phyloP scores from a whole-genome alignment of 768 basidiomycete species.

The Lactarius indigo region DNA sequence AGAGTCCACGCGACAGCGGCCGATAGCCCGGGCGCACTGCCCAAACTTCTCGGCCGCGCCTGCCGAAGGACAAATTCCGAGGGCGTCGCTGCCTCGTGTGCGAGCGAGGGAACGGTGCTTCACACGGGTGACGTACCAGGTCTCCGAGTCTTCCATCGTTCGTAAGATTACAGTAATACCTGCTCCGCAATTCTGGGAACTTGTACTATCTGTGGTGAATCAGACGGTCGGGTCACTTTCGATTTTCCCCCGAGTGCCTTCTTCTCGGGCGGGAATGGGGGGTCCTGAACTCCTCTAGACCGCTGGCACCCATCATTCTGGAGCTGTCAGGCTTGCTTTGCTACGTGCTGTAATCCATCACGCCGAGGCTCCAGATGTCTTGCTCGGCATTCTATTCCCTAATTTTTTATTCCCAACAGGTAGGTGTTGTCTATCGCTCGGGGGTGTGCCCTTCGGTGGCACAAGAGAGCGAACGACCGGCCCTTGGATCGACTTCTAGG shows the following conservation, averaged over 20 bases:
- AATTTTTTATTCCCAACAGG: too few relatives aligned
- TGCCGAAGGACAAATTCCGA: not conserved
- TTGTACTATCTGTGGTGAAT: not conserved
- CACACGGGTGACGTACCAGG: not conserved
- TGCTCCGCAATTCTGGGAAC: not conserved
- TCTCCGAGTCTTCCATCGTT: not conserved
- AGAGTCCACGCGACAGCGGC: not conserved
- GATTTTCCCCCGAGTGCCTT: not conserved
- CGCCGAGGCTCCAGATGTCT: not conserved
- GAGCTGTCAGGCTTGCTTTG: not conserved
- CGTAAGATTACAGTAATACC: not conserved
- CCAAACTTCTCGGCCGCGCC: not conserved
- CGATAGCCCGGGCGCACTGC: not conserved
- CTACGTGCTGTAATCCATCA: not conserved
- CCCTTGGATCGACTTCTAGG: not conserved
- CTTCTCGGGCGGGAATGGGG: not conserved
- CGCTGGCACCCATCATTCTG: not conserved
- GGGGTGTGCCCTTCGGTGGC: not conserved
- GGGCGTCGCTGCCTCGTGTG: not conserved
- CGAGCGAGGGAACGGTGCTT: not conserved
- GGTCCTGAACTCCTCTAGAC: not conserved
- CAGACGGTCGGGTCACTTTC: not conserved
- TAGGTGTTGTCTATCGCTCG: too few relatives aligned
- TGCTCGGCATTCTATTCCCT: too few relatives aligned
- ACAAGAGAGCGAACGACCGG: not conserved